phyloP scores from a whole-genome alignment of 73 alveolate species.

The Paramecium pentaurelia region DNA sequence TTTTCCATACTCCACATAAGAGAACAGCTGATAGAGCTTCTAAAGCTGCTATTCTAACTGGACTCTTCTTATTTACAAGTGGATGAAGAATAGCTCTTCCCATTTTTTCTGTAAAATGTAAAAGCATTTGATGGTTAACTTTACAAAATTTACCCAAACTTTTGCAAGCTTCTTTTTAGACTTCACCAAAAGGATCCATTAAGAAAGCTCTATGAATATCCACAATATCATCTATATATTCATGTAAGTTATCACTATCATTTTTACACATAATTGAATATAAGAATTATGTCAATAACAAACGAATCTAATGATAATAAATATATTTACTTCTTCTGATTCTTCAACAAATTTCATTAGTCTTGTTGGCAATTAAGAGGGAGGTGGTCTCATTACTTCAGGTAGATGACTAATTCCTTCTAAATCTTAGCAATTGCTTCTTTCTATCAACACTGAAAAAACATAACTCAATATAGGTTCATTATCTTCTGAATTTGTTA shows the following conservation, averaged over 20 bases:
- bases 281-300: not conserved
- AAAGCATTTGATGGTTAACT: constrained; percentile 31
- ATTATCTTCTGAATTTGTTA: constrained; percentile 40
- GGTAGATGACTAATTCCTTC: constrained; percentile 58
- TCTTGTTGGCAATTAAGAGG: constrained; percentile 38
- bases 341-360: constrained; percentile 43
- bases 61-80: constrained; percentile 36
- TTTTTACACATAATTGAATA: constrained; percentile 14
- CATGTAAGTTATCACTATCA: constrained; percentile 48
- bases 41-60: constrained; percentile 58
- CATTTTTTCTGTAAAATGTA: constrained; percentile 58
- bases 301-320: not conserved
- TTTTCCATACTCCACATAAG: constrained; percentile 60
- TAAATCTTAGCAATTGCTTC: constrained; percentile 50
- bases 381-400: constrained; percentile 67
- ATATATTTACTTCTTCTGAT: constrained; percentile 42
- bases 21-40: constrained; percentile 46
- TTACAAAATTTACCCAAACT: constrained; percentile 30
- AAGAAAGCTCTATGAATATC: constrained; percentile 57
- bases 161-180: constrained; percentile 49
- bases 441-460: constrained; percentile 48
- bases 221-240: constrained; percentile 52
- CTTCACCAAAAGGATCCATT: constrained; percentile 63
- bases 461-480: constrained; percentile 48
- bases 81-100: constrained; percentile 55